Evolutionary conservation across 1,284 basidiomycete genomes (phyloP).

Genomic region (Entoloma clypeatum): DNA sequence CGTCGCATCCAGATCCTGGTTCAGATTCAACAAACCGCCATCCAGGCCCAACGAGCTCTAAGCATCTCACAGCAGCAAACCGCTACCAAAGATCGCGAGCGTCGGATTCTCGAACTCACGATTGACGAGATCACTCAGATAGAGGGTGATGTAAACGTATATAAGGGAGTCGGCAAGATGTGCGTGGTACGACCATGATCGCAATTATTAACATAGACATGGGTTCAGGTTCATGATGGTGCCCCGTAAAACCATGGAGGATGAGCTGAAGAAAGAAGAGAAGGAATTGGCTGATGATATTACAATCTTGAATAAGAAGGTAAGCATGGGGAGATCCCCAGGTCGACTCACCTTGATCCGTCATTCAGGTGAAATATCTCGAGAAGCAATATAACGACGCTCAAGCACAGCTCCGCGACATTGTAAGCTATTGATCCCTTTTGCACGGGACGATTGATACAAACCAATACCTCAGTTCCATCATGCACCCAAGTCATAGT

Average conservation of each 20-base stretch:
- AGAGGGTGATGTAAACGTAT: conserved; percentile 70
- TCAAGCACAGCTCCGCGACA: conserved; percentile 81
- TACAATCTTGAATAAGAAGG: conserved; percentile 76
- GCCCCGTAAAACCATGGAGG: conserved; percentile 77
- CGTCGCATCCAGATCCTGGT: conserved; percentile 65
- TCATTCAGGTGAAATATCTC: conserved; percentile 72
- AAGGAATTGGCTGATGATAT: conserved; percentile 82
- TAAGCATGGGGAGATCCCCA: conserved; percentile 21
- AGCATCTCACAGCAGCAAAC: conserved; percentile 72
- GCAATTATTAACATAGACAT: conserved; percentile 9
- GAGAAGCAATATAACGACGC: conserved; percentile 91
- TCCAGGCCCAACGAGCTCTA: conserved; percentile 76
- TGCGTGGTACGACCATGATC: conserved; percentile 33
- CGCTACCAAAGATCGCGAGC: conserved; percentile 77
- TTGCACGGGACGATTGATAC: conserved; percentile 4
- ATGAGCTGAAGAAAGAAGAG: conserved; percentile 69
- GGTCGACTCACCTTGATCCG: conserved; percentile 1
- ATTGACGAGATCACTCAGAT: conserved; percentile 70
- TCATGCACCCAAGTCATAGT: conserved; percentile 52
- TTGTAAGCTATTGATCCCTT: conserved; percentile 48
- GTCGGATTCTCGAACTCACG: conserved; percentile 83
- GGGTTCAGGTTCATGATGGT: conserved; percentile 79
- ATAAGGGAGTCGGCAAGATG: conserved; percentile 93
- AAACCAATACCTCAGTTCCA: conserved; percentile 48
- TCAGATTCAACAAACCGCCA: conserved; percentile 85